These are phyloP conservation scores for Fusarium acutatum DNA, from an alignment of 2,329 filamentous ascomycete species.

Conservation along the genomic window DNA sequence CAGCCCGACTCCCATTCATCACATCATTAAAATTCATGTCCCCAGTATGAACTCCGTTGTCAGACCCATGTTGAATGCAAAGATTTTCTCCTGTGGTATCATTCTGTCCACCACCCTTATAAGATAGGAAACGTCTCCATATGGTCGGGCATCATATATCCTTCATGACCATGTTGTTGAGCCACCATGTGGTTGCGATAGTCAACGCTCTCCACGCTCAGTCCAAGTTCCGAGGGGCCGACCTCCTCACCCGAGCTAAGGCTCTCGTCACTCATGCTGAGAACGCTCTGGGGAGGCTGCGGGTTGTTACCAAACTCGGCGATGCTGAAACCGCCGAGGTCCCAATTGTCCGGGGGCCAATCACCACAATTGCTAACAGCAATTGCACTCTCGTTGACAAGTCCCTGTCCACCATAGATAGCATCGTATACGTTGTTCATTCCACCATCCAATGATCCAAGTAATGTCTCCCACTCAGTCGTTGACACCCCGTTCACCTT, in stretches of 20 bases:
- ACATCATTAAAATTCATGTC: conserved; percentile 10
- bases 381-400: conserved; percentile 56
- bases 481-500: conserved; percentile 62
- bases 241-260: conserved; percentile 65
- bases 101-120: conserved; percentile 20
- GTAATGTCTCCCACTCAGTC: conserved; percentile 82
- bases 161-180: conserved; percentile 27
- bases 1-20: conserved; percentile 11
- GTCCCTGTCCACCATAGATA: conserved; percentile 74
- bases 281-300: conserved; percentile 59
- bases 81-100: conserved; percentile 32
- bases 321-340: conserved; percentile 60
- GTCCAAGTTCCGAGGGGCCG: conserved; percentile 55
- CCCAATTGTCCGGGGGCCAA: conserved; percentile 68
- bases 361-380: conserved; percentile 51
- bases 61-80: conserved; percentile 1
- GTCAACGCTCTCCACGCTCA: conserved; percentile 51
- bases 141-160: conserved; percentile 37
- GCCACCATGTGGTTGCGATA: conserved; percentile 44
- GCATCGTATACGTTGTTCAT: conserved; percentile 85
- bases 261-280: conserved; percentile 67
- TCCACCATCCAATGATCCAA: conserved; percentile 82
- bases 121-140: conserved; percentile 39
- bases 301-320: conserved; percentile 56
- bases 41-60: conserved; percentile 22